phyloP scores from a whole-genome alignment of 140 eudicot species.

The Oenanthe javanica region DNA sequence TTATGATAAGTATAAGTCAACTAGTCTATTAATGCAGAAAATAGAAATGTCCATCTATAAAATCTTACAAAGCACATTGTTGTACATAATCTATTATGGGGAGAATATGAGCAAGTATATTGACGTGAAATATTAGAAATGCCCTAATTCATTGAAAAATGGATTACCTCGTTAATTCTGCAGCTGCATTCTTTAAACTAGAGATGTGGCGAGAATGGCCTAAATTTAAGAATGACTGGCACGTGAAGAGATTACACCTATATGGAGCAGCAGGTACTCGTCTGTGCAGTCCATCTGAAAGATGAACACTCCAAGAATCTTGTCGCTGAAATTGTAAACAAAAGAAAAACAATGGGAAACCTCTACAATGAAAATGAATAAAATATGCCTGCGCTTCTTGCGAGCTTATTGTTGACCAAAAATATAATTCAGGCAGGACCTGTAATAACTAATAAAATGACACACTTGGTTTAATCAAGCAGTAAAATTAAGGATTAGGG shows the following conservation, averaged over 20 bases:
- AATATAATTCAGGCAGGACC: neutral
- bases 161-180: slow-evolving; percentile 54
- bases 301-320: slow-evolving; percentile 41
- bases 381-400: neutral
- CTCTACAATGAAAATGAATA: neutral
- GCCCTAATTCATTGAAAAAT: neutral
- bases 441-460: neutral
- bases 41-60: neutral
- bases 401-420: neutral
- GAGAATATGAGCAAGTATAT: neutral
- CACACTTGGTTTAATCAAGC: neutral
- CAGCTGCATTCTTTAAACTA: slow-evolving; percentile 48
- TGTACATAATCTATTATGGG: neutral
- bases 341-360: slow-evolving; percentile 9
- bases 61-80: neutral
- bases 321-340: slow-evolving; percentile 37
- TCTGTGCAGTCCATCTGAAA: slow-evolving; percentile 35
- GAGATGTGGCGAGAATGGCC: slow-evolving; percentile 30
- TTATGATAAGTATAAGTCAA: neutral
- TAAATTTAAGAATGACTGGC: slow-evolving; percentile 46
- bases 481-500: neutral
- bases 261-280: slow-evolving; percentile 27
- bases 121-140: neutral
- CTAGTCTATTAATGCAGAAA: neutral
- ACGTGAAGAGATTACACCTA: slow-evolving; percentile 31